Percentiles rank a stretch among this genome's conserved stretches.
Conservation (phyloP, 2,329 filamentous ascomycete genomes). For the Rosellinia necatrix region DNA sequence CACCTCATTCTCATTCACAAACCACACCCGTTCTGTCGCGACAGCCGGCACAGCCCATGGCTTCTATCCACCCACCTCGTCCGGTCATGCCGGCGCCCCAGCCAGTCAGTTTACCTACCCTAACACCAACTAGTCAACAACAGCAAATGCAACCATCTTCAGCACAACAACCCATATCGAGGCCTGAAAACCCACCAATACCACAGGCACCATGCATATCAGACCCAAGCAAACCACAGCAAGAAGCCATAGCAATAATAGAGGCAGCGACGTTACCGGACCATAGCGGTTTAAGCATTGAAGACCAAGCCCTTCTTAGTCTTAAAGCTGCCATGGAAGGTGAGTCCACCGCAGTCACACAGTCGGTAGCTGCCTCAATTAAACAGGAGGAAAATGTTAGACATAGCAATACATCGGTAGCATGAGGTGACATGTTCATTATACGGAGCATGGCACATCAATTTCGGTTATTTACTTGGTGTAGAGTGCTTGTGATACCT, state of each 20-base stretch:
- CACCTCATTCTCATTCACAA: conserved; percentile 30
- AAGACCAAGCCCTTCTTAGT: conserved; percentile 37
- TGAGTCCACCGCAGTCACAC: conserved; percentile 26
- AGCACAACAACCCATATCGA: conserved; percentile 12
- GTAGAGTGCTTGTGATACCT: background rate
- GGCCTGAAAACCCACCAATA: conserved; percentile 15
- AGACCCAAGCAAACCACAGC: conserved; percentile 18
- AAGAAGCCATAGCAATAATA: background rate
- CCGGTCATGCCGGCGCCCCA: conserved; percentile 40
- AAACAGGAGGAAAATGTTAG: conserved; percentile 25
- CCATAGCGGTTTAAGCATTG: conserved; percentile 33
- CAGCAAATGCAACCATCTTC: conserved; percentile 12
- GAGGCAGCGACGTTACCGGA: conserved; percentile 23
- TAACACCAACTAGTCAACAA: conserved; percentile 33
- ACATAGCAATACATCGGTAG: background rate
- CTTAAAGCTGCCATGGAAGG: conserved; percentile 36
- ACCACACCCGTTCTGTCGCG: conserved; percentile 31
- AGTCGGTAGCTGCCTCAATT: conserved; percentile 16
- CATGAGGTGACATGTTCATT: conserved; percentile 4
- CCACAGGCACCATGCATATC: conserved; percentile 3
- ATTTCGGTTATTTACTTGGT: background rate
- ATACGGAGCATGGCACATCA: background rate
- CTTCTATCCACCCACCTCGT: conserved; percentile 28
- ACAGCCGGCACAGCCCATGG: conserved; percentile 27
- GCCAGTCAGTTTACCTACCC: conserved; percentile 38